Evolutionary conservation across 108 stramenopile genomes (phyloP).

Genomic region (Conticribra guillardii): DNA sequence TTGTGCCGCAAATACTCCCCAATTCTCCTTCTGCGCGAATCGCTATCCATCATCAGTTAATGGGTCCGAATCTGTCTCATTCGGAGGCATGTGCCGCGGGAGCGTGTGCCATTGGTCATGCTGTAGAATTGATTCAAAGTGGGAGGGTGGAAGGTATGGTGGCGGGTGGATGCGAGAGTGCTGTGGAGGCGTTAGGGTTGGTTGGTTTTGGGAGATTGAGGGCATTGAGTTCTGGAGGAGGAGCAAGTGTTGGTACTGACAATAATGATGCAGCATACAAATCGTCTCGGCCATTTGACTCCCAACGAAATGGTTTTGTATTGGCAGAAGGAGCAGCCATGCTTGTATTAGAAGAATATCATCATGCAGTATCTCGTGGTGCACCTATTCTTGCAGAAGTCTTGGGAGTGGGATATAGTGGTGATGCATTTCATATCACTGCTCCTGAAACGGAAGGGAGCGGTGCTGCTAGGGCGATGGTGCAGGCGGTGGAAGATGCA

Average conservation of each 20-base stretch:
- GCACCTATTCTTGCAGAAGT: constrained; percentile 71
- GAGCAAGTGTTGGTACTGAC: background rate
- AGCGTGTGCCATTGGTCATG: constrained; percentile 93
- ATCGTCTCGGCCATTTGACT: constrained; percentile 91
- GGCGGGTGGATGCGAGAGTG: constrained; percentile 95
- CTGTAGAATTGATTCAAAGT: constrained; percentile 79
- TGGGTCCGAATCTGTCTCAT: constrained; percentile 85
- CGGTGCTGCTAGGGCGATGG: constrained; percentile 88
- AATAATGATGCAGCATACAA: background rate
- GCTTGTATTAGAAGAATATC: constrained; percentile 89
- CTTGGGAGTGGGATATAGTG: constrained; percentile 69
- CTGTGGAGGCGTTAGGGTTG: constrained; percentile 87
- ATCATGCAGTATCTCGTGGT: constrained; percentile 77
- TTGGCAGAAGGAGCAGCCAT: constrained; percentile 95
- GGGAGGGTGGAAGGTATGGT: constrained; percentile 93
- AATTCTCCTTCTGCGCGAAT: constrained; percentile 88
- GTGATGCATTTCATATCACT: constrained; percentile 92
- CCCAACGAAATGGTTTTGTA: constrained; percentile 89
- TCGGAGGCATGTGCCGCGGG: constrained; percentile 97
- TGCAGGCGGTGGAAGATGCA: constrained; percentile 65
- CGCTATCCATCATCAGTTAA: constrained; percentile 69
- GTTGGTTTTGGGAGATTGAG: constrained; percentile 93
- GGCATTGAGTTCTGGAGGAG: constrained; percentile 76
- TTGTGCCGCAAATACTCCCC: constrained; percentile 92
- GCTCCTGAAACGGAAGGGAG: constrained; percentile 86